phyloP scores from a whole-genome alignment of 2,329 filamentous ascomycete genomes.

The Ophiostoma angusticollis region DNA sequence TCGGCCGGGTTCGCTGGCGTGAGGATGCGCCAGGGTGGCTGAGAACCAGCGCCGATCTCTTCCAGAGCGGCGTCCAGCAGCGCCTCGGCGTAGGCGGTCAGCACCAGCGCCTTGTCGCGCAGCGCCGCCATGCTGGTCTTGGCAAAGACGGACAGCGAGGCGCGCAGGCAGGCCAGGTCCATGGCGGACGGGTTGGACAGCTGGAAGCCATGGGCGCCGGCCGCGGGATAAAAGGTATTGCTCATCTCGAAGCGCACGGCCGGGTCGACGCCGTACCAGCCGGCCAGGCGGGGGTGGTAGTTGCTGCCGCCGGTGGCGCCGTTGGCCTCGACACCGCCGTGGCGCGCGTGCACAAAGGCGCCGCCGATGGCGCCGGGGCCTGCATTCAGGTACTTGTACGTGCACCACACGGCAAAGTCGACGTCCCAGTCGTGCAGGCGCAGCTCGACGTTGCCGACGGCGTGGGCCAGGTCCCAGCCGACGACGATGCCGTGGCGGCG shows the following conservation, averaged over 20 bases:
- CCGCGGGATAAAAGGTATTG: conserved; percentile 63
- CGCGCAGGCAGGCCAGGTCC: conserved; percentile 63
- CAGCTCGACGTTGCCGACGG: conserved; percentile 70
- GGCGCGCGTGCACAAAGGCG: conserved; percentile 65
- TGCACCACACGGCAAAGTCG: conserved; percentile 88
- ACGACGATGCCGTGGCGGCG: conserved; percentile 40
- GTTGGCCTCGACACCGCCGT: conserved; percentile 44
- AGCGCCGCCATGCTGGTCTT: conserved; percentile 57
- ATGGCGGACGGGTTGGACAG: conserved; percentile 73
- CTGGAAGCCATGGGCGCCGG: conserved; percentile 71
- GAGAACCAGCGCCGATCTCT: conserved; percentile 12
- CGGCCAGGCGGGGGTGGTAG: conserved; percentile 56
- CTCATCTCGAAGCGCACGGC: conserved; percentile 69
- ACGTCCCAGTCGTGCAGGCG: conserved; percentile 78
- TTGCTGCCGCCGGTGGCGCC: conserved; percentile 16
- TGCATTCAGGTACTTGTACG: conserved; percentile 86
- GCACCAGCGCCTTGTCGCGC: conserved; percentile 54
- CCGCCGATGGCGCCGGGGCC: conserved; percentile 73
- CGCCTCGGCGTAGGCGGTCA: conserved; percentile 67
- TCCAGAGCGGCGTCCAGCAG: conserved; percentile 39
- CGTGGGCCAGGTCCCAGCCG: conserved; percentile 48
- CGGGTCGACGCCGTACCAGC: conserved; percentile 84
- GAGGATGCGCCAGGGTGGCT: conserved; percentile 45
- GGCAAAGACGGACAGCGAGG: conserved; percentile 60
- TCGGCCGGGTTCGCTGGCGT: conserved; percentile 56